Conservation (phyloP, 371 early-diverging fungal genomes). For the Gilbertella persicaria region DNA sequence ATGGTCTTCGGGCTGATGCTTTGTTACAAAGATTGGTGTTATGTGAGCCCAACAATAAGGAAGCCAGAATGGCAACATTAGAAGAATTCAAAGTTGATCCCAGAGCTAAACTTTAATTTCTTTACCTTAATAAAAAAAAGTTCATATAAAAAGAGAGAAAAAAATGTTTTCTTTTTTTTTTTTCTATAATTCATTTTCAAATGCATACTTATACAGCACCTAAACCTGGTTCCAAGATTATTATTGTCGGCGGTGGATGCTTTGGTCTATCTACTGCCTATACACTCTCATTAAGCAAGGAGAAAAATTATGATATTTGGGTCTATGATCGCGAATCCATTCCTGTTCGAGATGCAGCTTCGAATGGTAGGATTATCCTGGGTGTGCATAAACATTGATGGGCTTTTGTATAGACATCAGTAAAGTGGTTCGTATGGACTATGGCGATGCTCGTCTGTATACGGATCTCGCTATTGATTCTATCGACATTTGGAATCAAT, state of each 20-base stretch:
- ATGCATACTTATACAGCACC: constrained; percentile 22
- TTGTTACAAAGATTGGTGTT: constrained; percentile 16
- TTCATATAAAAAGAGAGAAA: too few species aligned
- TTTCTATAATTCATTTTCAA: too few species aligned
- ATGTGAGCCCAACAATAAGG: constrained; percentile 13
- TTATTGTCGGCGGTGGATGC: constrained; percentile 57
- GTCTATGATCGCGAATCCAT: constrained; percentile 47
- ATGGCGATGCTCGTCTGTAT: constrained; percentile 44
- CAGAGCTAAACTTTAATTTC: too few species aligned
- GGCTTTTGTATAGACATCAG: constrained; percentile 46
- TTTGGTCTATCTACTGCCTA: constrained; percentile 59
- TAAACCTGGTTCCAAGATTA: constrained; percentile 28
- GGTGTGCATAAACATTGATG: not conserved
- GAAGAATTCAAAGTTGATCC: constrained; percentile 24
- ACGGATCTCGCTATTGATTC: constrained; percentile 46
- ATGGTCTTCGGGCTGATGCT: constrained; percentile 23
- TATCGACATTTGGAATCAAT: constrained; percentile 46
- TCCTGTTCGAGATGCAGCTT: constrained; percentile 51
- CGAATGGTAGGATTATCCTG: constrained; percentile 25
- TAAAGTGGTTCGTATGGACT: constrained; percentile 54
- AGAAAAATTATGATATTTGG: constrained; percentile 36
- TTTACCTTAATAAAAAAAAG: too few species aligned
- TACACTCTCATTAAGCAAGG: constrained; percentile 31
- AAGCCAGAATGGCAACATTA: constrained; percentile 18
- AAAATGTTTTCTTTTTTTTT: too few species aligned